Evolutionary conservation across 345 rosid genomes (phyloP).

Genomic region (Gossypium arboreum): DNA sequence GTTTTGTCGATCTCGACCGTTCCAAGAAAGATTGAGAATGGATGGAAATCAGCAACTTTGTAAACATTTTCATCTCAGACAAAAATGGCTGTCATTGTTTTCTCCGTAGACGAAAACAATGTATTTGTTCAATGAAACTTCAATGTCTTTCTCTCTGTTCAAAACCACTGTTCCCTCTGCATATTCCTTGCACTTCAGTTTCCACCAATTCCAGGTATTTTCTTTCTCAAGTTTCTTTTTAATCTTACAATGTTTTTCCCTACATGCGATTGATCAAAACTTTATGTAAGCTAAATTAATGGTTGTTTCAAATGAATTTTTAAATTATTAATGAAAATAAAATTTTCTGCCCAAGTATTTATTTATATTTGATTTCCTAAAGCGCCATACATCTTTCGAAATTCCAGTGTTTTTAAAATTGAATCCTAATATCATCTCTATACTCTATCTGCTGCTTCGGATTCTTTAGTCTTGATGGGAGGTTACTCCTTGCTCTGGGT

Average conservation of each 20-base stretch:
- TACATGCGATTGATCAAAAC: too few species aligned
- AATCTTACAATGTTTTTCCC: background rate
- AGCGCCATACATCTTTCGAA: background rate
- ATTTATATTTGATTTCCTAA: too few species aligned
- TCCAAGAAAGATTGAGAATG: background rate
- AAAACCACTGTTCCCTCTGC: background rate
- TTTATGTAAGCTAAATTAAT: background rate
- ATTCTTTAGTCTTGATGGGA: background rate
- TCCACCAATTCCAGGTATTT: background rate
- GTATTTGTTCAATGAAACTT: background rate
- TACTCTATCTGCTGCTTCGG: background rate
- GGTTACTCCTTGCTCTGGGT: background rate
- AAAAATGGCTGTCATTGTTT: background rate
- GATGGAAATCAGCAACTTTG: background rate
- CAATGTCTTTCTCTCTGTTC: background rate
- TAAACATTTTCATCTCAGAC: background rate
- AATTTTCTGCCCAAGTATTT: too few species aligned
- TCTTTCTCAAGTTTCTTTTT: background rate
- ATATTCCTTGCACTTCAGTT: background rate
- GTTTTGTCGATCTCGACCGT: background rate
- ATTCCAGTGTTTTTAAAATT: background rate
- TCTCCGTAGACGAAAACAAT: constrained; percentile 6
- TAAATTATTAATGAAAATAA: too few species aligned
- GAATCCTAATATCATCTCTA: background rate
- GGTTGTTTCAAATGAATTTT: background rate